Evolutionary conservation across 2,329 filamentous ascomycete species (phyloP), one percentile per base, ranked within the genome.

Genomic region (Trichoderma sp.): DNA sequence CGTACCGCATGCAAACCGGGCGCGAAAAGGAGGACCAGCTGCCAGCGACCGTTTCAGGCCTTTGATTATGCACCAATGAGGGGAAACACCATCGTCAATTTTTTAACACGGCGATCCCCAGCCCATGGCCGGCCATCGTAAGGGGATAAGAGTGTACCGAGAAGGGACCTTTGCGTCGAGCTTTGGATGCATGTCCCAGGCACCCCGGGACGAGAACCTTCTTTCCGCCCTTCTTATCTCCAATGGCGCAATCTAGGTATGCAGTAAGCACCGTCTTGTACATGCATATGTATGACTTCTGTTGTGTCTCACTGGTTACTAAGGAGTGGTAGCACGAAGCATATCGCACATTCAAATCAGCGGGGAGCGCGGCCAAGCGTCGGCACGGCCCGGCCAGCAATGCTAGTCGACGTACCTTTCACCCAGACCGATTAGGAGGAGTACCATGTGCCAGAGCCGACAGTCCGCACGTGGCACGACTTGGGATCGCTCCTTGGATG

Each of bases 361-460:
- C 46, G 21, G n/a, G 32, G n/a, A 65, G 51, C n/a, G 39, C 54
- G 52, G 54, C 63, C 63, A 66, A 66, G 63, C 63, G 63, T 37
- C 63, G 63, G 63, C 63, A 58, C 63, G 63, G 63, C 54, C 63
- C 63, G 63, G 63, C 21, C 63, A 66, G 63, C 51, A 39, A 39
- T 28, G 55, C 61, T 43, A 55, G 60, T 16, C n/a, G 21, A 49
- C 8, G n/a, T 24, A 43, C 3, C 11, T 43, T 39, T 8, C 39
- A 54, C n/a, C 49, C 21, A 34, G 11, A 34, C 30, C 18, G 49
- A 49, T 59, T 16, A 5, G 30, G 21, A 59, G 21, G 14, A 28
- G 26, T 37, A 46, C 34, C 24, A 26, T 7, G 34, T 39, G n/a
- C 59, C 24, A 30, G 28, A 46, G 59, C 24, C 32, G 14, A 18